Percentiles rank a stretch among this genome's conserved stretches.
These are phyloP conservation scores for Neurospora intermedia DNA, from an alignment of 495 filamentous ascomycete genomes.

Conservation along the genomic window DNA sequence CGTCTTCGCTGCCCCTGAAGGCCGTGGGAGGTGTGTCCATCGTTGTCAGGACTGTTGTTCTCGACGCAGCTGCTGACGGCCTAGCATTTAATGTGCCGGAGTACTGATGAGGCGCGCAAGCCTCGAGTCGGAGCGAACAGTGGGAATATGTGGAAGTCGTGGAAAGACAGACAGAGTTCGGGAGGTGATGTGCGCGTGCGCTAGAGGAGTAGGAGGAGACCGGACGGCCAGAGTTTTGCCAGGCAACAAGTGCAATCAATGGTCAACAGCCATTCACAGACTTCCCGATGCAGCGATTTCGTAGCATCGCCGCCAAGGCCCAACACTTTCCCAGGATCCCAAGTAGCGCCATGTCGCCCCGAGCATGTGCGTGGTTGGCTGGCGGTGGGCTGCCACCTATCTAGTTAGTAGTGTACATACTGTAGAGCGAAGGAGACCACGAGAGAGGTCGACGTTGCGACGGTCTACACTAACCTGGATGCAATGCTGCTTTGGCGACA, in stretches of 20 bases:
- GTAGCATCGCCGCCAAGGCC: too few relatives aligned
- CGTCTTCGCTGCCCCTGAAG: not conserved
- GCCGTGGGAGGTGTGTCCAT: not conserved
- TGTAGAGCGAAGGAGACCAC: too few relatives aligned
- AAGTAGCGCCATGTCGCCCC: not conserved
- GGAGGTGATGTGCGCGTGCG: not conserved
- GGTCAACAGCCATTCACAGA: not conserved
- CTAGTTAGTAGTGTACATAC: too few relatives aligned
- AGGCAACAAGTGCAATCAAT: not conserved
- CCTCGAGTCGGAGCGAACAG: not conserved
- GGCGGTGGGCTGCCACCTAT: not conserved
- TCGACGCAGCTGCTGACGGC: not conserved
- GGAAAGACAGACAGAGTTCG: not conserved
- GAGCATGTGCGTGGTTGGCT: not conserved
- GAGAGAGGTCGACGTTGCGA: too few relatives aligned
- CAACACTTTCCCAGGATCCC: not conserved
- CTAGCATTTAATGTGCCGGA: not conserved
- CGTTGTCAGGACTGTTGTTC: too few relatives aligned
- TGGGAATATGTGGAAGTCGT: not conserved
- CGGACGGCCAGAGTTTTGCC: not conserved
- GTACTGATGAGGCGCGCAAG: not conserved
- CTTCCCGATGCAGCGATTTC: not conserved
- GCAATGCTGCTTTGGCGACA: too few relatives aligned
- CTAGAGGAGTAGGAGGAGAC: not conserved
- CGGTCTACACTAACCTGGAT: too few relatives aligned